phyloP scores from a whole-genome alignment of 352 stramenopile species.

The Globisporangium viniferum region DNA sequence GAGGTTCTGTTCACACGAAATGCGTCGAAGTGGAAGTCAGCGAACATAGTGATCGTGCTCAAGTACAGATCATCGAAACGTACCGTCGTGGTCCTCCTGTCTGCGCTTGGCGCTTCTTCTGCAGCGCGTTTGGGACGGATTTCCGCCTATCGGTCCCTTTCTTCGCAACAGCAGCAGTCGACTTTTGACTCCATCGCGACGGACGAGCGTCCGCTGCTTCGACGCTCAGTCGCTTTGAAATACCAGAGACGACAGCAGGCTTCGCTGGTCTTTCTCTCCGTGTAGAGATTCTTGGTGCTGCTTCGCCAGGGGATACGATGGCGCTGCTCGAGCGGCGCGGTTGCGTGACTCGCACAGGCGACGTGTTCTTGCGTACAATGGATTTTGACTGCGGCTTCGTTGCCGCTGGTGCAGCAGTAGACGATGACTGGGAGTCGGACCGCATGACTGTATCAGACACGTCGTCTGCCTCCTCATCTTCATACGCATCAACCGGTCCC shows the following conservation, averaged over 20 bases:
- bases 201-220: slow-evolving; percentile 51
- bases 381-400: not conserved
- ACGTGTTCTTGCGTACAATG: not conserved
- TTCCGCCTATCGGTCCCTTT: slow-evolving; percentile 35
- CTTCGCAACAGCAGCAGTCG: slow-evolving; percentile 13
- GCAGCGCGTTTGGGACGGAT: slow-evolving; percentile 29
- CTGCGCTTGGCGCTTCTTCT: slow-evolving; percentile 13
- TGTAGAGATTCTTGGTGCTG: not conserved
- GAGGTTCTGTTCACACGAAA: not conserved
- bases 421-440: not conserved
- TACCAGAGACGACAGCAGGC: not conserved
- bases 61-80: not conserved
- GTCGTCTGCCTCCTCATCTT: not conserved
- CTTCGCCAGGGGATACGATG: not conserved
- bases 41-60: not conserved
- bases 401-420: not conserved
- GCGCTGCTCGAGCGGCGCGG: not conserved
- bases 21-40: not conserved
- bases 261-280: not conserved
- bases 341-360: not conserved
- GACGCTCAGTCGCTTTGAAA: slow-evolving; percentile 30
- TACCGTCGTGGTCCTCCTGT: slow-evolving; percentile 1
- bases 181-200: slow-evolving; percentile 33
- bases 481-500: not conserved
- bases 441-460: not conserved